Conservation (phyloP, 78 protist species). For the Cyanophora paradoxa region DNA sequence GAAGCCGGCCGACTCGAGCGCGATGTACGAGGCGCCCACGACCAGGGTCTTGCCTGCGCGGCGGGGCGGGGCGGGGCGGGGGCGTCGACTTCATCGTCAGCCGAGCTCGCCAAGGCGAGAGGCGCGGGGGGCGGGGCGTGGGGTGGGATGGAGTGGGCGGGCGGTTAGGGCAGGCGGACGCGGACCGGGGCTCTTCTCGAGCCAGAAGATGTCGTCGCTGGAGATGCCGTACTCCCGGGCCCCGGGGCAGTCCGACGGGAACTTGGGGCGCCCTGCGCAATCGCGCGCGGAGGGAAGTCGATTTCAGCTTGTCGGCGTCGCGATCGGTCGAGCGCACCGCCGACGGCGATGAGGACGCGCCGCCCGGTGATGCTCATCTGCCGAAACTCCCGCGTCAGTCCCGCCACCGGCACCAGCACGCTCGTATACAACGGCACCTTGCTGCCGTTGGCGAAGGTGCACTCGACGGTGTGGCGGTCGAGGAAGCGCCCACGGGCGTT, state of each 20-base stretch:
- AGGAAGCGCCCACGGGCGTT: slow-evolving; percentile 60
- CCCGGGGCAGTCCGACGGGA: too few relatives aligned
- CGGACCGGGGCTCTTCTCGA: slow-evolving; percentile 66
- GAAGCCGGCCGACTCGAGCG: slow-evolving; percentile 91
- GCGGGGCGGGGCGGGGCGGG: too few relatives aligned
- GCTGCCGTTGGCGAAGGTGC: slow-evolving; percentile 26
- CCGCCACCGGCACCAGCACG: background rate
- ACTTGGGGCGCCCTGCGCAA: too few relatives aligned
- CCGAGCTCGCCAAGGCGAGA: too few relatives aligned
- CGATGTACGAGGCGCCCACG: slow-evolving; percentile 84
- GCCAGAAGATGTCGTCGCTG: slow-evolving; percentile 81
- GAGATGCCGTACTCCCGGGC: slow-evolving; percentile 74
- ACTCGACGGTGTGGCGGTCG: slow-evolving; percentile 64
- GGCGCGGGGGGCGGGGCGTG: too few relatives aligned
- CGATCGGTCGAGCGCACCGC: slow-evolving; percentile 1
- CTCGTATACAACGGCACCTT: background rate
- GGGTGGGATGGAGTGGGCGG: too few relatives aligned
- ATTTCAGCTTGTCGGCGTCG: background rate
- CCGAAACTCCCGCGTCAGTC: background rate
- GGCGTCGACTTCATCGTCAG: too few relatives aligned
- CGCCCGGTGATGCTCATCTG: background rate
- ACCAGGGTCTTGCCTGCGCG: slow-evolving; percentile 25
- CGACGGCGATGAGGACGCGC: background rate
- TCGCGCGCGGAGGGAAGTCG: background rate
- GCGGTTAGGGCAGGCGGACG: too few relatives aligned